Percentiles rank a stretch among this genome's conserved stretches.
Conservation (phyloP, 352 stramenopile species). For the Phytophthora multivora region DNA sequence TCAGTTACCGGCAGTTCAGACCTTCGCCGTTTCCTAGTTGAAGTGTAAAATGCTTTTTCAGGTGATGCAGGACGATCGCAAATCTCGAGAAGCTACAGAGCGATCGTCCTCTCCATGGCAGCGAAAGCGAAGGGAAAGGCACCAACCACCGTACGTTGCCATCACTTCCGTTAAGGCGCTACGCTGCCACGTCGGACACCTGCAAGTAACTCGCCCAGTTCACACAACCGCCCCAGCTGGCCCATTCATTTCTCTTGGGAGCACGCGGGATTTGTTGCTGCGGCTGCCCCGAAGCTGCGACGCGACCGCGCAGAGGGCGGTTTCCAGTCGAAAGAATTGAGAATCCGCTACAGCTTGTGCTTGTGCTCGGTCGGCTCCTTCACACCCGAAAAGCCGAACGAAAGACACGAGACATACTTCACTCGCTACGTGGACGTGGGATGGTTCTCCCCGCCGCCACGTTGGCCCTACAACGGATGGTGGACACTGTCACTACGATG, state of each 20-base stretch:
- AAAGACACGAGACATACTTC: neutral
- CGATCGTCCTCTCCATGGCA: neutral
- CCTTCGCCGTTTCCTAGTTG: slow-evolving; percentile 2
- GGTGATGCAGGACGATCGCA: neutral
- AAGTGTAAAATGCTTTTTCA: slow-evolving; percentile 5
- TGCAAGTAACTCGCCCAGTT: slow-evolving; percentile 2
- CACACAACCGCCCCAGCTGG: slow-evolving; percentile 14
- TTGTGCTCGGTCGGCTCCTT: neutral
- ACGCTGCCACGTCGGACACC: slow-evolving; percentile 6
- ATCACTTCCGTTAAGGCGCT: neutral
- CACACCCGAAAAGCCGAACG: slow-evolving; percentile 11
- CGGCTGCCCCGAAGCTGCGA: neutral
- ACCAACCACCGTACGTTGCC: slow-evolving; percentile 1
- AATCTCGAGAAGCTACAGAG: slow-evolving; percentile 7
- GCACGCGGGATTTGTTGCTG: slow-evolving; percentile 23
- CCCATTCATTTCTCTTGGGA: slow-evolving; percentile 29
- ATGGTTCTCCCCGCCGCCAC: slow-evolving; percentile 26
- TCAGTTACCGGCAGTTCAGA: neutral
- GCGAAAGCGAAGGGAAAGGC: neutral
- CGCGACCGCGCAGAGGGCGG: neutral
- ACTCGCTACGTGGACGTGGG: neutral
- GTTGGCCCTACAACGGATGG: slow-evolving; percentile 14
- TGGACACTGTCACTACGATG: slow-evolving; percentile 20
- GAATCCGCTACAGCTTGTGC: slow-evolving; percentile 4
- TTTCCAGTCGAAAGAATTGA: slow-evolving; percentile 13